A percentile compares a stretch with the other conserved stretches of the same genome.
Evolutionary conservation across 1,284 basidiomycete genomes (phyloP).

Genomic region (Ceratobasidium sp.): DNA sequence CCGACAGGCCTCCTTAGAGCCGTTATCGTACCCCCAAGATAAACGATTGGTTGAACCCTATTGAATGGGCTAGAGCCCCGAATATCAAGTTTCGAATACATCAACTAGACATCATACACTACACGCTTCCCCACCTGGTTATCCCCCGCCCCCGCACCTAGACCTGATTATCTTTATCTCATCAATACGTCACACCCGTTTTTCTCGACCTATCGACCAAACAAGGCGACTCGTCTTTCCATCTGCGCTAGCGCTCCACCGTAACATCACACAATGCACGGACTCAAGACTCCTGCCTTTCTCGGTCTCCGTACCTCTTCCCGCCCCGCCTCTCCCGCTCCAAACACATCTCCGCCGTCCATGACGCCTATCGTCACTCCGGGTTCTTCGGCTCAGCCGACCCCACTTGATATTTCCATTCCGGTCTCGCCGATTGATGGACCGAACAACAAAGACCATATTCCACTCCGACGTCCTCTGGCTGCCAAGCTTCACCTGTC

Average conservation of each 20-base stretch:
- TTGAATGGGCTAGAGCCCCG: slow-evolving; percentile 5
- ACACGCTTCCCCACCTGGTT: background rate
- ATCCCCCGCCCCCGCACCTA: background rate
- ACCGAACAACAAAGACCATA: background rate
- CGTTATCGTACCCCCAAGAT: background rate
- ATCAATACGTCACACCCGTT: background rate
- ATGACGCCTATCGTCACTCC: background rate
- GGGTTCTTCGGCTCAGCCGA: background rate
- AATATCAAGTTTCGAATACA: background rate
- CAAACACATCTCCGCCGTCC: background rate
- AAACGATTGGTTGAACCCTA: slow-evolving; percentile 1
- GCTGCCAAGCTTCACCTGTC: slow-evolving; percentile 13
- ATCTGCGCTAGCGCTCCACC: background rate
- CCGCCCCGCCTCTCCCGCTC: slow-evolving; percentile 24
- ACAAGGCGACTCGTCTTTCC: too few species aligned
- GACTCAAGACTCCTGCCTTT: slow-evolving; percentile 26
- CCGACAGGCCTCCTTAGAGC: slow-evolving; percentile 34
- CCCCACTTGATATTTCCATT: slow-evolving; percentile 15
- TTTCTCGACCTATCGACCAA: slow-evolving; percentile 2
- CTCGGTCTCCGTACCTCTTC: slow-evolving; percentile 25
- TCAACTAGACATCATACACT: background rate
- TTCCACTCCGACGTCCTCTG: slow-evolving; percentile 20
- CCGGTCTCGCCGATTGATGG: background rate
- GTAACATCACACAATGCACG: slow-evolving; percentile 12
- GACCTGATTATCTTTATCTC: slow-evolving; percentile 6